Base-by-base conservation (phyloP, 2,329 filamentous ascomycete species). In the Penicillium sp. region DNA sequence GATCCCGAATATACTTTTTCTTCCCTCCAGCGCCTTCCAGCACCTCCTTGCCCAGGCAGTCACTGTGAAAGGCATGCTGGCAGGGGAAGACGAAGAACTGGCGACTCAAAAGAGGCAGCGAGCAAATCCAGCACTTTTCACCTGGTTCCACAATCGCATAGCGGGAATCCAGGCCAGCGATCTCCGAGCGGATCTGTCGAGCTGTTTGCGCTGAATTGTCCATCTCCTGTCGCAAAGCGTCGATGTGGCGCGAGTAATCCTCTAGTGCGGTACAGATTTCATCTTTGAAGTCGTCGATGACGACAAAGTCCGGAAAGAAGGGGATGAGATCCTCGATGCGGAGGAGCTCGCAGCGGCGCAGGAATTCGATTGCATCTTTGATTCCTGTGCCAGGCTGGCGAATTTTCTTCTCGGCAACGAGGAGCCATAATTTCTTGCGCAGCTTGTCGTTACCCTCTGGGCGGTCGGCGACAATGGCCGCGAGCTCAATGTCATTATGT, bases 11-110 rank as follows among this genome's bases (percentile, higher is more conserved):
- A 56, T 87, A 78, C 66, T 84, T 84, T 13, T 85, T 82, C 69
- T 85, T 87, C 14, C 82, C 85, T 0, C 89, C 88, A 1, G 85
- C 84, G 55, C 89, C 84, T 66, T 91, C 87, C 43, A 96, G 77
- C 0, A 97, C 89, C 63, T 86, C 86, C 60, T 82, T 84, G 0
- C 89, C 91, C 40, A 98, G 72, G 66, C 93, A 98, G 65, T 98
- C 93, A 34, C 87, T 91, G 68, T 98, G 93, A 63, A 98, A 98
- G 3, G 90, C 87, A 69, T 98, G 93, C 73, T 98, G 93, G 68
- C 93, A 98, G 0, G 93, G 93, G 57, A 98, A 98, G 14, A 98
- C 93, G 59, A 97, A 98, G 70, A 98, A 98, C 61, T 96, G 90
- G 44, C 90, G 75, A 62, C 87, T 90, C 13, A 98, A 77, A 44